Base-by-base conservation (phyloP, 169 alveolate genomes). In the Plasmodium cynomolgi region DNA sequence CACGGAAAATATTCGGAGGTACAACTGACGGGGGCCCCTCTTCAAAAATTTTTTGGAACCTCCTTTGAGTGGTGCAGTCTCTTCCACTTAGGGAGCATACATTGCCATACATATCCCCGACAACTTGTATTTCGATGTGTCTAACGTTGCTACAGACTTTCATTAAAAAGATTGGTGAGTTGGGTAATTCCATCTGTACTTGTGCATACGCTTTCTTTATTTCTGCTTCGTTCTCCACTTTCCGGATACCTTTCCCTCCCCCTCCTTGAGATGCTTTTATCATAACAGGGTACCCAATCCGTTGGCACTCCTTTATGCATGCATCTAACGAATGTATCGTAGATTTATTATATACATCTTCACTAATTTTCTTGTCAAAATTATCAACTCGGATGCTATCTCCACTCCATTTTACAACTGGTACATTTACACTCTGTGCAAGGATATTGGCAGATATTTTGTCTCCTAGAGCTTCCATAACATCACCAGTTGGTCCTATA, bases 191-290 rank as follows among this genome's bases (percentile, higher is more conserved):
- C 17, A 92, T 94, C 41, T 39, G 75, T 29, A 96, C 97, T 56
- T 97, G 96, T 91, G 95, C 81, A 97, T 97, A 93, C 81, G 97
- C 93, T 39, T 84, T 79, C 81, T 93, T 91, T 31, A 96, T 54
- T 58, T 96, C 97, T 56, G 91, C 94, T 83, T 95, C 96, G 41
- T 81, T 90, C 81, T 93, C 95, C 54, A 96, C 95, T 92, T 93
- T 94, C 58, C 99, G 96, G 95, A 98, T 98, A 29, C 99, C 99
- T 93, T 98, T 98, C 15, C 99, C 99, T 56, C 99, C 99, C 20
- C 99, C 99, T 17, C 99, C 99, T 92, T 98, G 99, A 9, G 99
- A 96, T 47, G 99, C 99, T 91, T 98, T 98, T 68, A 98, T 97
- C 99, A 98, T 98, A 84, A 98, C 97, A 15, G 99, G 99, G 84